Evolutionary conservation across 805 yeast species (phyloP), one percentile per base, ranked within the genome.

Genomic region (Ogataea thermomethanolica): DNA sequence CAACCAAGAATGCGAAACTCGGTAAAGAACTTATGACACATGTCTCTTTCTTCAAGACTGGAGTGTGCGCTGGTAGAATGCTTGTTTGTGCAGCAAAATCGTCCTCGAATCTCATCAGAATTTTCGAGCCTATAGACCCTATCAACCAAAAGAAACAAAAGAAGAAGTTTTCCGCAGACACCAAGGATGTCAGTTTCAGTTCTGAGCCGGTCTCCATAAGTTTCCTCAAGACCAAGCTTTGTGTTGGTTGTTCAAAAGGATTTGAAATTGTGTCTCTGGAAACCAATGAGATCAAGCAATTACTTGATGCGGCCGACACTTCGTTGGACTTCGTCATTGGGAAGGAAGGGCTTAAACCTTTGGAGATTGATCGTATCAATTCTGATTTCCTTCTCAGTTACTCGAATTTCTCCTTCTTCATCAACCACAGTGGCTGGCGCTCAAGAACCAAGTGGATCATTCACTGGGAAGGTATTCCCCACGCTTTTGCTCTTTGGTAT

Each of bases 221-320:
- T 20, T 91, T 91, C 57, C 70, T 93, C 63, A 87, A 89, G 58
- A 81, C 90, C 4, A 85, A 84, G 55, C 67, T 93, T 47, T 91
- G 97, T 69, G 84, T 93, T 49, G 99, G 99, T 20, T 93, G 99
- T 56, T 82, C 95, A 22, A 87, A 84, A 60, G 99, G 99, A 0
- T 93, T 93, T 68, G 98, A 93, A 66, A 88, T 93, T 55, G 89
- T 93, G 26, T 84, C 95, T 12, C 70, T 90, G 30, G 85, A 84
- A 45, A 86, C 84, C 38, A 83, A 86, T 44, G 85, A 81, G 44
- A 88, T 85, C 63, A 97, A 93, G 64, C 80, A 93, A 8, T 74
- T 93, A 37, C 70, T 93, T 53, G 98, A 93, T 65, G 96, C 96
- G n/a, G 99, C 98, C 0, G 99, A 93, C 58, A 95, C 98, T 0